These are phyloP conservation scores for Boletus sp. DNA, from an alignment of 1,284 basidiomycete genomes.

Conservation along the genomic window DNA sequence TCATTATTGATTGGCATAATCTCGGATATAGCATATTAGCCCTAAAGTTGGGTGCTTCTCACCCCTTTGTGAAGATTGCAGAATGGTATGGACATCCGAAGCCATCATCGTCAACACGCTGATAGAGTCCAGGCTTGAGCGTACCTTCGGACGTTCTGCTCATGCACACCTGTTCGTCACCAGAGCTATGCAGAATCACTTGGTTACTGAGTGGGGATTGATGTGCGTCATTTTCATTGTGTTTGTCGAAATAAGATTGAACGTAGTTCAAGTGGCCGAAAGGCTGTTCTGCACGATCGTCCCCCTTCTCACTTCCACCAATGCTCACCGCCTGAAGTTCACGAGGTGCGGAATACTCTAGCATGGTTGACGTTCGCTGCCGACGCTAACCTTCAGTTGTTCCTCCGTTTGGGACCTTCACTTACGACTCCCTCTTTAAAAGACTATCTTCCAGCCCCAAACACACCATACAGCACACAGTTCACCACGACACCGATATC, in stretches of 20 bases:
- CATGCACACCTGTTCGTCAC: conserved; percentile 97
- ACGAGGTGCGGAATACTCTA: conserved; percentile 56
- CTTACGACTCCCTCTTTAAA: conserved; percentile 39
- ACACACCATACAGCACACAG: conserved; percentile 62
- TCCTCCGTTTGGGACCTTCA: conserved; percentile 51
- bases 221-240: conserved; percentile 52
- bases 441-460: conserved; percentile 47
- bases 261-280: conserved; percentile 63
- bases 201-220: conserved; percentile 78
- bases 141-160: conserved; percentile 75
- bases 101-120: neutral
- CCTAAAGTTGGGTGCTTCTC: conserved; percentile 70
- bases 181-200: conserved; percentile 76
- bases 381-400: conserved; percentile 48
- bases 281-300: conserved; percentile 83
- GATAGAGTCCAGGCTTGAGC: conserved; percentile 69
- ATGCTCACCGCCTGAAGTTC: conserved; percentile 67
- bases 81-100: conserved; percentile 55
- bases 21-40: conserved; percentile 94
- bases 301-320: conserved; percentile 83
- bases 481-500: conserved; percentile 51
- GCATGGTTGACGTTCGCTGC: conserved; percentile 21
- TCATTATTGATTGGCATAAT: conserved; percentile 99
- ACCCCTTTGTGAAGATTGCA: conserved; percentile 75
- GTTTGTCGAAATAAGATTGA: conserved; percentile 12